Evolutionary conservation across 768 basidiomycete genomes (phyloP), one percentile per base, ranked within the genome.

Genomic region (Psilocybe azurescens): DNA sequence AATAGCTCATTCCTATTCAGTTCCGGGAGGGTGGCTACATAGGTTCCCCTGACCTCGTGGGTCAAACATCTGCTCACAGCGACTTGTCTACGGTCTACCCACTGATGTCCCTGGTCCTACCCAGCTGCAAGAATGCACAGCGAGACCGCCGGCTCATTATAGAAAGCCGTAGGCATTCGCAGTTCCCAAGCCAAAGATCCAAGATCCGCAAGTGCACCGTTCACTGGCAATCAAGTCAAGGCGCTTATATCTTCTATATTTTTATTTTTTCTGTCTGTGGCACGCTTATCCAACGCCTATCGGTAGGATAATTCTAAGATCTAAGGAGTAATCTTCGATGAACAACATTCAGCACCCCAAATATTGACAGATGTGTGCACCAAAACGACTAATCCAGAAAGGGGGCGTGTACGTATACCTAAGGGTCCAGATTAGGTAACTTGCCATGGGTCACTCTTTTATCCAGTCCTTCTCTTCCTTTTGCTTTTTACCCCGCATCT

Each of bases 311-410:
- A 53, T n/a, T n/a, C n/a, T n/a, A n/a, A n/a, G n/a, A 32, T 29
- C 16, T 33, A 16, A 38, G 52, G 33, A 18, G n/a, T 6, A 5
- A 11, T n/a, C 28, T 36, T 32, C 49, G 56, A 57, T 58, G 48
- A 48, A 55, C 55, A 62, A 46, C 52, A 33, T 62, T 62, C 44
- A 39, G 36, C 33, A 48, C 61, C 61, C 61, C 61, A 62, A 57
- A 57, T 57, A 47, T 60, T 63, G 62, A 63, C 62, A 63, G 62
- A 33, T 62, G 61, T 63, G 52, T 58, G 57, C 41, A 63, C 61
- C 56, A 28, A 58, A 59, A 59, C 41, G 13, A 56, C 62, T 63
- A 63, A 63, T 55, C 62, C 56, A n/a, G 46, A 63, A 63, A 51
- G 18, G 60, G 52, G 28, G 38, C 50, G 53, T 38, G 51, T 58